Evolutionary conservation across 2,329 filamentous ascomycete genomes (phyloP), one percentile per base, ranked within the genome.

Genomic region (Gliomastix tumulicola): DNA sequence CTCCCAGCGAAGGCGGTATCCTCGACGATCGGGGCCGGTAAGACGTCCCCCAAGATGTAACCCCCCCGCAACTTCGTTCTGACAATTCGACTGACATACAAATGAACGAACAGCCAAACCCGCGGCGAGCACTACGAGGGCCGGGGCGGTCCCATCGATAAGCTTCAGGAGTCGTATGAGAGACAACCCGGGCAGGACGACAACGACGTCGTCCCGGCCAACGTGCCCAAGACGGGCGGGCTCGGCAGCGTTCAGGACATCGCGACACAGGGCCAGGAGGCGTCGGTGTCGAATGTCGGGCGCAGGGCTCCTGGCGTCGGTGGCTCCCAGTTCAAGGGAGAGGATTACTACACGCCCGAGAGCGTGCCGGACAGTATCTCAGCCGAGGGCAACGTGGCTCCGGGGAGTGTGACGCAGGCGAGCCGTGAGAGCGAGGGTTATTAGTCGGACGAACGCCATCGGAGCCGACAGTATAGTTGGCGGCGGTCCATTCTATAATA

Each of bases 11-110:
- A 48, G 66, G 66, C 20, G 66, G 66, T 13, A 54, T 57, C 7
- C 42, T 65, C 1, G 66, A 71, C 37, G 59, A 62, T 25, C 61
- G 55, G 13, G 66, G 67, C 41, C 57, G 65, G 68, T 68, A 57
- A 45, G 60, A 23, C 8, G 16, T 13, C 6, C 21, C 25, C 15
- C 16, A 19, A 21, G 4, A 4, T 30, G 9, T n/a, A n/a, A n/a
- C n/a, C n/a, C n/a, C n/a, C n/a, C n/a, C n/a, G n/a, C n/a, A n/a
- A n/a, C n/a, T n/a, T n/a, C n/a, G n/a, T n/a, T n/a, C n/a, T n/a
- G n/a, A n/a, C n/a, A 7, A 19, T 17, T 5, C 11, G 10, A 35
- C 31, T 20, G n/a, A n/a, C n/a, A n/a, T n/a, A 23, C 8, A 25
- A 9, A 10, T 22, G 17, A 35, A 5, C 13, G n/a, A 4, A 2